A percentile compares a stretch with the other conserved stretches of the same genome.
Evolutionary conservation across 139 green algal genomes (phyloP).

Genomic region (Closterium sp.): DNA sequence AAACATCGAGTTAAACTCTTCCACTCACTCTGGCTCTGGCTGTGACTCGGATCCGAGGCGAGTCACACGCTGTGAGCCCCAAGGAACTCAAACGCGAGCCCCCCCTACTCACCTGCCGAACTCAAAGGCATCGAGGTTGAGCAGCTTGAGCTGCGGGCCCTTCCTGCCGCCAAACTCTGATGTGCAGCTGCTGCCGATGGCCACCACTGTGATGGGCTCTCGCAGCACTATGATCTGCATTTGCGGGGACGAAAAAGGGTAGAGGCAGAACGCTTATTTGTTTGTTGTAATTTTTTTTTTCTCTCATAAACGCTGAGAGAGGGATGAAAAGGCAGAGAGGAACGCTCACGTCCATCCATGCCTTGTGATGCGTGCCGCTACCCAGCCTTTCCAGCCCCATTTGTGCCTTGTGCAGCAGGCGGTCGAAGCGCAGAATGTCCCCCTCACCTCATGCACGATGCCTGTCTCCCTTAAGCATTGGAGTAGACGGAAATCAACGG

Average conservation of each 20-base stretch:
- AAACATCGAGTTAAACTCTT: too few relatives aligned
- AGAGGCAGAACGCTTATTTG: too few relatives aligned
- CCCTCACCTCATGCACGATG: conserved; percentile 17
- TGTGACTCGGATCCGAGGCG: too few relatives aligned
- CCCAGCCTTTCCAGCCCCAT: neutral
- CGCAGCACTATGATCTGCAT: conserved; percentile 19
- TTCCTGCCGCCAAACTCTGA: conserved; percentile 30
- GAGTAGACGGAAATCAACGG: too few relatives aligned
- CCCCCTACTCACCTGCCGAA: neutral
- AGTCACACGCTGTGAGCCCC: too few relatives aligned
- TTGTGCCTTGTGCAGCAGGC: conserved; percentile 23
- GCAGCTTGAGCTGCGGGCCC: conserved; percentile 34
- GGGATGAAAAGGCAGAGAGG: too few relatives aligned
- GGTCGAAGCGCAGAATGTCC: conserved; percentile 27
- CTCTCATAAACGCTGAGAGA: too few relatives aligned
- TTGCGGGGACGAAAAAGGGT: neutral
- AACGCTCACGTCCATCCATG: too few relatives aligned
- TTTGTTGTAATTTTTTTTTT: too few relatives aligned
- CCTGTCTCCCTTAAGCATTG: neutral
- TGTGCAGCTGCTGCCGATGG: conserved; percentile 34
- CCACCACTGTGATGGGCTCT: conserved; percentile 28
- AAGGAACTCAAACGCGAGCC: neutral
- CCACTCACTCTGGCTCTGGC: too few relatives aligned
- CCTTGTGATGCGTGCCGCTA: too few relatives aligned
- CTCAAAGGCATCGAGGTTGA: conserved; percentile 19